These are phyloP conservation scores for Sporothrix curviconia DNA, from an alignment of 2,329 filamentous ascomycete species.

Conservation along the genomic window DNA sequence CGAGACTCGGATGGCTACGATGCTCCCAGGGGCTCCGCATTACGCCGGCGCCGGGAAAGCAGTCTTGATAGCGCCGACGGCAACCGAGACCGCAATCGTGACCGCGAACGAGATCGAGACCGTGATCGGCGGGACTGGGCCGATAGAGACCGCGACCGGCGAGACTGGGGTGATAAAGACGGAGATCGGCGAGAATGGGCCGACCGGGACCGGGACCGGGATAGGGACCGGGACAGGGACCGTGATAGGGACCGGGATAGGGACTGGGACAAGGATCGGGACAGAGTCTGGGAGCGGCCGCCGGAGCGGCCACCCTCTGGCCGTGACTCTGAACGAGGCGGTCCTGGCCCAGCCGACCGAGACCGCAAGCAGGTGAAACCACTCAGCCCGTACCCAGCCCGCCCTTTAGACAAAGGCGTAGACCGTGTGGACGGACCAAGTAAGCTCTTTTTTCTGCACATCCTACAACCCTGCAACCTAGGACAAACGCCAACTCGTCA, in stretches of 20 bases:
- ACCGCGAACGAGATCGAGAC: background rate
- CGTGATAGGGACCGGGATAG: constrained; percentile 15
- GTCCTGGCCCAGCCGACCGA: background rate
- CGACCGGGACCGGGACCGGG: constrained; percentile 3
- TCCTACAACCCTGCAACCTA: no score
- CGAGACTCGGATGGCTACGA: background rate
- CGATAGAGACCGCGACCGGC: no score
- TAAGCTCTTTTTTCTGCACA: no score
- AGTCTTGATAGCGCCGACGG: constrained; percentile 1
- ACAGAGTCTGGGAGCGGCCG: constrained; percentile 19
- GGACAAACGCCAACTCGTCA: no score
- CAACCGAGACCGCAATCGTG: background rate
- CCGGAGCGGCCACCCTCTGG: no score
- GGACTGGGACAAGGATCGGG: constrained; percentile 10
- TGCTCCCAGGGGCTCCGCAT: background rate
- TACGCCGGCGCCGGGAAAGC: background rate
- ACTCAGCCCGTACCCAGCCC: no score
- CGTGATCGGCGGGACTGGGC: background rate
- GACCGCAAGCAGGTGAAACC: background rate
- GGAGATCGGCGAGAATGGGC: background rate
- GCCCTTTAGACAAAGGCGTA: no score
- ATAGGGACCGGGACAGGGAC: constrained; percentile 13
- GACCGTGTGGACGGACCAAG: no score
- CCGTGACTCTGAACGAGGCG: background rate
- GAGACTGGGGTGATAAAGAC: no score